phyloP scores from a whole-genome alignment of 768 basidiomycete genomes.

The Auricularia sp. region DNA sequence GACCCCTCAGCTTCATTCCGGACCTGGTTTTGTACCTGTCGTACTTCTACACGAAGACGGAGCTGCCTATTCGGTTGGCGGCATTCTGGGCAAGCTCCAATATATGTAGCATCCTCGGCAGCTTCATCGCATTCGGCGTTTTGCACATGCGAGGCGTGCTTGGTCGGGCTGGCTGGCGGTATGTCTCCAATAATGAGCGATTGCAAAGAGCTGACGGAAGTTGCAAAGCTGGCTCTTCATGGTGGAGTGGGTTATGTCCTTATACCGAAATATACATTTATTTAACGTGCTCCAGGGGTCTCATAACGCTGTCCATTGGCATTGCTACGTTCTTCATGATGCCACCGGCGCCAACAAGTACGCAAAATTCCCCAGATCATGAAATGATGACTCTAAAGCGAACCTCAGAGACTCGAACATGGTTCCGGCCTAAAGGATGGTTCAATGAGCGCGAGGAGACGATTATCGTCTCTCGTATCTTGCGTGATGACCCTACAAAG shows the following conservation, averaged over 20 bases:
- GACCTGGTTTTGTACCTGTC: conserved; percentile 56
- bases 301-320: conserved; percentile 40
- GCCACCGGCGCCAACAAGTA: conserved; percentile 45
- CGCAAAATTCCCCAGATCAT: not conserved
- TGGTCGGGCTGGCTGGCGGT: conserved; percentile 41
- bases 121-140: conserved; percentile 58
- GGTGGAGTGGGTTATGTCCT: not conserved
- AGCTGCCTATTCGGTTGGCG: conserved; percentile 56
- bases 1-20: not conserved
- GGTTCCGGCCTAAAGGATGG: conserved; percentile 55
- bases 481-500: conserved; percentile 46
- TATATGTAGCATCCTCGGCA: conserved; percentile 40
- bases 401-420: conserved; percentile 39
- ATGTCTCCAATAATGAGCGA: not conserved
- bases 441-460: conserved; percentile 52
- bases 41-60: conserved; percentile 51
- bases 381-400: not conserved
- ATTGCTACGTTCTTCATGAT: conserved; percentile 44
- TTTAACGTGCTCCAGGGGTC: conserved; percentile 10
- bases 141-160: conserved; percentile 40
- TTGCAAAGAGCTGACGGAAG: not conserved
- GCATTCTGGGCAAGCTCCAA: conserved; percentile 62
- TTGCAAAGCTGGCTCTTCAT: not conserved
- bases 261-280: not conserved
- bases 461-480: conserved; percentile 54